Evolutionary conservation across 139 green algal genomes (phyloP).

Genomic region (Chlamydomonas sphaeroides): DNA sequence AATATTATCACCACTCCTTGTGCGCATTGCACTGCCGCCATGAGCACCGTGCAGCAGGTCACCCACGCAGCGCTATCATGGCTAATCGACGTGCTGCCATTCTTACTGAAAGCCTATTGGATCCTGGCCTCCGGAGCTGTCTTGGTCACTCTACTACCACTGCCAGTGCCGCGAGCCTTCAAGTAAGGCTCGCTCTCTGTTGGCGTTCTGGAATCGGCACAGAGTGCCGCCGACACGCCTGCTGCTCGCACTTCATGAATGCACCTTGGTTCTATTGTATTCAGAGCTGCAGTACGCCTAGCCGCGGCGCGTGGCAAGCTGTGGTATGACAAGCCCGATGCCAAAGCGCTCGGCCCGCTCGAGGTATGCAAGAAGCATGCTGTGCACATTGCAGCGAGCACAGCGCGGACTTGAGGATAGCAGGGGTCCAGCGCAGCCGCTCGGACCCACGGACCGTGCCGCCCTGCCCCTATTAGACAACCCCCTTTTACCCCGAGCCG

Average conservation of each 20-base stretch:
- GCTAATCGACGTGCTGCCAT: neutral
- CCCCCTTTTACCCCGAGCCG: too few species aligned
- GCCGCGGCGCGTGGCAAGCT: constrained; percentile 65
- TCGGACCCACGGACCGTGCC: too few species aligned
- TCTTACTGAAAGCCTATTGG: constrained; percentile 66
- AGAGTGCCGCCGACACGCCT: neutral
- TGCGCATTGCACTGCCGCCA: too few species aligned
- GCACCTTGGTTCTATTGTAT: too few species aligned
- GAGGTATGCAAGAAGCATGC: constrained; percentile 26
- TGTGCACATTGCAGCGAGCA: neutral
- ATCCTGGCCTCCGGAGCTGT: constrained; percentile 58
- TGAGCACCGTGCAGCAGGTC: too few species aligned
- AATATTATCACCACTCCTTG: too few species aligned
- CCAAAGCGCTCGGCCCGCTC: constrained; percentile 50
- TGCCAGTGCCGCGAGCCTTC: constrained; percentile 57
- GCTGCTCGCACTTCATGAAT: neutral
- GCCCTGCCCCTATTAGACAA: too few species aligned
- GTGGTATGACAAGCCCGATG: constrained; percentile 53
- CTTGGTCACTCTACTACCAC: constrained; percentile 58
- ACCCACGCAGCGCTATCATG: too few species aligned
- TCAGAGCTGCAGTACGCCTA: constrained; percentile 58
- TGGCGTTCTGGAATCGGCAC: neutral
- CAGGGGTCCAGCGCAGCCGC: too few species aligned
- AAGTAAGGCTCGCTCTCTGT: constrained; percentile 52
- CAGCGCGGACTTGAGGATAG: too few species aligned